Base-by-base conservation (phyloP, 2,329 filamentous ascomycete species). In the Epichloe baconii region DNA sequence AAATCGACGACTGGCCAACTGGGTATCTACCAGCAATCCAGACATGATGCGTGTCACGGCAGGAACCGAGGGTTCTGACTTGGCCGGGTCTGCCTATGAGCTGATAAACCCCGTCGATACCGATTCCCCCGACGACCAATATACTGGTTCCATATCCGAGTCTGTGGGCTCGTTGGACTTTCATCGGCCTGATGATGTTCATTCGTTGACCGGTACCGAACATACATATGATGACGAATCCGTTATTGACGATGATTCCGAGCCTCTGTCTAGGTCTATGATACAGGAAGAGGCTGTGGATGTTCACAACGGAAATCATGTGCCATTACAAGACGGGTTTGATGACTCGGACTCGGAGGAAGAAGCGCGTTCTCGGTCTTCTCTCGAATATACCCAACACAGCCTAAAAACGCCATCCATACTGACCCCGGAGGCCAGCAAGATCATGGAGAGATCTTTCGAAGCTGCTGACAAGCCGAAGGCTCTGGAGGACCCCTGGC, bases 41-140 rank as follows among this genome's bases (percentile, higher is more conserved):
- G 72, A 77, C 65, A 78, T 80, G 55, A 78, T 79, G 74, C 70
- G 69, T 56, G 64, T 70, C 21, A 66, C 67, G 38, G 66, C 61
- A 49, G 66, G 66, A 31, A 68, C 71, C 52, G 72, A 76, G 41
- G 71, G 73, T 55, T 72, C 75, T 62, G 78, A 68, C 58, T 61
- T 80, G 59, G 65, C 71, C 59, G 78, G 79, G 59, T 78, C 78
- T 51, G 69, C 75, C 53, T 82, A 77, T 62, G 78, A 80, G 59
- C 66, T 81, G 46, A 74, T 82, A 61, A 68, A 68, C 50, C 69
- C 68, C 57, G 74, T 71, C 51, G 77, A 80, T 55, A 73, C 69
- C 55, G 75, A 77, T 60, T 76, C 72, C 55, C 72, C 77, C 57
- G 74, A 76, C 50, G 74, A 66, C 48, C 66, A 66, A 52, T 66